Conservation (phyloP, 345 rosid genomes). For the Lepidium aucheri region DNA sequence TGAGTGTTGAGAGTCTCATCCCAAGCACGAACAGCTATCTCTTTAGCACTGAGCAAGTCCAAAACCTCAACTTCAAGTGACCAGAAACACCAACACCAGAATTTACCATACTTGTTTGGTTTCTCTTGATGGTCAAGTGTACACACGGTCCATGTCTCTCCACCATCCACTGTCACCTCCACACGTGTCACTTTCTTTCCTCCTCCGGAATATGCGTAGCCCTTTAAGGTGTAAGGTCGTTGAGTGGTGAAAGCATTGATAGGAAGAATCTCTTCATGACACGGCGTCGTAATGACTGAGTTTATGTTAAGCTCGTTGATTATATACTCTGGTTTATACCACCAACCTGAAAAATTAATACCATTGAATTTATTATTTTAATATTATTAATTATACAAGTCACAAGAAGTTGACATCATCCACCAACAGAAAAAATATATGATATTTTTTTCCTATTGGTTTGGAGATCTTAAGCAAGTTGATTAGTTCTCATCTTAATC, state of each 20-base stretch:
- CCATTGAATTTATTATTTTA: background rate
- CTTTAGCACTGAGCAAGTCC: slow-evolving; percentile 67
- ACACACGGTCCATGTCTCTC: slow-evolving; percentile 85
- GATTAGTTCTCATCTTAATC: background rate
- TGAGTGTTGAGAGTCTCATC: slow-evolving; percentile 87
- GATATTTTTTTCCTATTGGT: background rate
- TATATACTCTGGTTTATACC: slow-evolving; percentile 86
- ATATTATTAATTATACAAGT: background rate
- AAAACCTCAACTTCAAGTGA: slow-evolving; percentile 69
- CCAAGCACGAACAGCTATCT: slow-evolving; percentile 92
- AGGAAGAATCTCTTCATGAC: slow-evolving; percentile 75
- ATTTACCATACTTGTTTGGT: slow-evolving; percentile 59
- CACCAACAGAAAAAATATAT: background rate
- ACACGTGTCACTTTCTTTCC: slow-evolving; percentile 95
- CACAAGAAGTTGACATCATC: background rate
- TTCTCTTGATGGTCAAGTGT: slow-evolving; percentile 59
- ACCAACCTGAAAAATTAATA: slow-evolving; percentile 51
- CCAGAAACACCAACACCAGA: slow-evolving; percentile 99
- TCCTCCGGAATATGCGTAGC: slow-evolving; percentile 89
- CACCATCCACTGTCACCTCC: slow-evolving; percentile 78
- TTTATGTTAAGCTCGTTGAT: slow-evolving; percentile 90
- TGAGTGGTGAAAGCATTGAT: slow-evolving; percentile 85
- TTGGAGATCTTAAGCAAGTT: background rate
- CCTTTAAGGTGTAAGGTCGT: slow-evolving; percentile 65
- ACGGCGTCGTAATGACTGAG: slow-evolving; percentile 82